Conservation (phyloP, 2,329 filamentous ascomycete species). For the Harringtonia aguacate region DNA sequence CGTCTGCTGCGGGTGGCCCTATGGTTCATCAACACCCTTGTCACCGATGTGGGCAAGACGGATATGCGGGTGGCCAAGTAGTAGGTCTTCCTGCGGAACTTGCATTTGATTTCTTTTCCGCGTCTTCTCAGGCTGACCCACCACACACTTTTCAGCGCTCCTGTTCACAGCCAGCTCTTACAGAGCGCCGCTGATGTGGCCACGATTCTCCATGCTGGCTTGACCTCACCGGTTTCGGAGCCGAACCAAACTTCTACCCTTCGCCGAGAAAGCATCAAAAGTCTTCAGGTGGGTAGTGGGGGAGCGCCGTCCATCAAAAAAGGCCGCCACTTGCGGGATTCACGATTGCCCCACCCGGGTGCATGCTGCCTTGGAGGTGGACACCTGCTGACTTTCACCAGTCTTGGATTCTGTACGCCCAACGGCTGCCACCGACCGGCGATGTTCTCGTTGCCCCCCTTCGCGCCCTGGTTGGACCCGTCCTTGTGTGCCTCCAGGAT, state of each 20-base stretch:
- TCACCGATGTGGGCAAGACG: conserved; percentile 57
- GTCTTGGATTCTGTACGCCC: conserved; percentile 67
- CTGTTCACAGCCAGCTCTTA: conserved; percentile 39
- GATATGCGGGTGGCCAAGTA: conserved; percentile 50
- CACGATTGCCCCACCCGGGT: no score
- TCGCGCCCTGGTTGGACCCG: conserved; percentile 45
- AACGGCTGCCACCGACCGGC: conserved; percentile 48
- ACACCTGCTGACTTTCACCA: conserved; percentile 18
- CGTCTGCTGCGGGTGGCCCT: conserved; percentile 45
- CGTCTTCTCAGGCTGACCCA: not conserved
- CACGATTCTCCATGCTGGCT: conserved; percentile 27
- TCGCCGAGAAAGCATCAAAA: conserved; percentile 46
- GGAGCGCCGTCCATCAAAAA: not conserved
- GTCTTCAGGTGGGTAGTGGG: conserved; percentile 42
- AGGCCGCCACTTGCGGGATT: no score
- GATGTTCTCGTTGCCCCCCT: conserved; percentile 48
- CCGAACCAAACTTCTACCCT: conserved; percentile 17
- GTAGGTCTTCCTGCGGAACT: conserved; percentile 28
- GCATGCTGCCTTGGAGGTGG: no score
- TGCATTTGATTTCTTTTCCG: not conserved
- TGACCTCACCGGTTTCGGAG: conserved; percentile 5
- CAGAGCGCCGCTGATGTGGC: conserved; percentile 40
- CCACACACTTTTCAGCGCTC: conserved; percentile 11
- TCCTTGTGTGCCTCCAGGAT: conserved; percentile 49
- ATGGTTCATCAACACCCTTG: conserved; percentile 54